phyloP scores from a whole-genome alignment of 768 basidiomycete genomes.

The Russula ochroleuca region DNA sequence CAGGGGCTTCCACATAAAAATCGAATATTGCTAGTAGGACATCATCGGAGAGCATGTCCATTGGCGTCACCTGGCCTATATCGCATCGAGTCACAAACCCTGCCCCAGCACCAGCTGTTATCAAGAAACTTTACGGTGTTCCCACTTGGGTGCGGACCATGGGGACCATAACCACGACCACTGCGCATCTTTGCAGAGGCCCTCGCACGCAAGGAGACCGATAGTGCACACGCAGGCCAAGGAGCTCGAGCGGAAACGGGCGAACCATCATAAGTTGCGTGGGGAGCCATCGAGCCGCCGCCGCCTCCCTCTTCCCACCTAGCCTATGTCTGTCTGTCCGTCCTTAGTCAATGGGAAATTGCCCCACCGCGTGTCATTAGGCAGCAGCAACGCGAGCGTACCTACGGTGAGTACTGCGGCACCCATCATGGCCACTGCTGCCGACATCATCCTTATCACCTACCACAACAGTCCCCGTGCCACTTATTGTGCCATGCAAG shows the following conservation, averaged over 20 bases:
- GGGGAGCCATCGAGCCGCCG: neutral
- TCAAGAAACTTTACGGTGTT: conserved; percentile 48
- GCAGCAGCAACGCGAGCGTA: neutral
- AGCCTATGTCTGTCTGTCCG: neutral
- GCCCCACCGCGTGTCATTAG: conserved; percentile 5
- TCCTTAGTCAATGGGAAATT: neutral
- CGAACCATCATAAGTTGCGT: conserved; percentile 9
- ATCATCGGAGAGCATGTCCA: too few species aligned
- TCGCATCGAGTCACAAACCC: neutral
- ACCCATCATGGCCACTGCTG: conserved; percentile 18
- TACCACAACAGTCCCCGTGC: neutral
- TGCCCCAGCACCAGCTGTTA: conserved; percentile 26
- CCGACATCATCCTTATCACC: conserved; percentile 14
- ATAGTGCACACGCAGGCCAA: conserved; percentile 15
- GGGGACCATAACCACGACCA: conserved; percentile 59
- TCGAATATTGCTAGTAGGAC: too few species aligned
- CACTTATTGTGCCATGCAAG: conserved; percentile 16
- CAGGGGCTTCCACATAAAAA: too few species aligned
- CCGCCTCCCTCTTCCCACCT: neutral
- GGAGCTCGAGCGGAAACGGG: conserved; percentile 18
- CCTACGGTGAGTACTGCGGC: neutral
- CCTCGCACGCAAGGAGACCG: conserved; percentile 21
- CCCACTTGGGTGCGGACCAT: conserved; percentile 75
- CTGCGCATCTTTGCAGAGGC: conserved; percentile 63
- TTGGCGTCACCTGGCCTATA: too few species aligned